Percentiles rank a stretch among this genome's conserved stretches.
Evolutionary conservation across 148 eudicot species (phyloP).

Genomic region (Silene conica): DNA sequence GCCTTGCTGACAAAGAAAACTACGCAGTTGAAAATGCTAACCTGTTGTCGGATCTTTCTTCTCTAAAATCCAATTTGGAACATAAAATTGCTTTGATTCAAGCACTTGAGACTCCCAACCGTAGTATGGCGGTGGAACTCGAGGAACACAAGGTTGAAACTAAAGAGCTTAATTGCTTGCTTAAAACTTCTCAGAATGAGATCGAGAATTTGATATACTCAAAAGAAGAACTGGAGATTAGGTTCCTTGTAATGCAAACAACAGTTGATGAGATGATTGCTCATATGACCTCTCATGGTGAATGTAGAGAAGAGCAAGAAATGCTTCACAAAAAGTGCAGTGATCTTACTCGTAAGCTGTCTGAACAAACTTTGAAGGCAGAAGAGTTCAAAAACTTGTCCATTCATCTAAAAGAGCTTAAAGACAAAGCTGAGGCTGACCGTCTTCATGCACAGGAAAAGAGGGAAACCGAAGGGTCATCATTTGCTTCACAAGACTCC

Average conservation of each 20-base stretch:
- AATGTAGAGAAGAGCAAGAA: slow-evolving; percentile 38
- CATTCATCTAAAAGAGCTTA: slow-evolving; percentile 78
- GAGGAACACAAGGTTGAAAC: slow-evolving; percentile 32
- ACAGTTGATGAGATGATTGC: slow-evolving; percentile 44
- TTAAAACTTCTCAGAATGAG: slow-evolving; percentile 42
- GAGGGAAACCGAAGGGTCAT: slow-evolving; percentile 54
- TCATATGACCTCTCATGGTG: slow-evolving; percentile 24
- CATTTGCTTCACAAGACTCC: slow-evolving; percentile 62
- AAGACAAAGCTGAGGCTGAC: slow-evolving; percentile 73
- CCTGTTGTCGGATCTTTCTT: slow-evolving; percentile 34
- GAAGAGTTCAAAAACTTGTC: slow-evolving; percentile 89
- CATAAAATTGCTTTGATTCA: slow-evolving; percentile 34
- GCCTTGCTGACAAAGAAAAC: slow-evolving; percentile 40
- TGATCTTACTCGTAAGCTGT: slow-evolving; percentile 57
- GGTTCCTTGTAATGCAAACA: slow-evolving; percentile 41
- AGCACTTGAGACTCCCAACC: slow-evolving; percentile 39
- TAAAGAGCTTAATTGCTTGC: slow-evolving; percentile 26
- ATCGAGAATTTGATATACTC: slow-evolving; percentile 39
- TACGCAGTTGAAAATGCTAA: slow-evolving; percentile 39
- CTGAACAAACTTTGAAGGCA: slow-evolving; percentile 73
- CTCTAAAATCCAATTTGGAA: slow-evolving; percentile 45
- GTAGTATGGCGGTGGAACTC: slow-evolving; percentile 34
- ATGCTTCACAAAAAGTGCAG: slow-evolving; percentile 41
- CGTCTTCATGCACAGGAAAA: slow-evolving; percentile 44
- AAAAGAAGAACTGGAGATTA: slow-evolving; percentile 56